Conservation (phyloP, 2,329 filamentous ascomycete genomes). For the Aspergillus sojae region DNA sequence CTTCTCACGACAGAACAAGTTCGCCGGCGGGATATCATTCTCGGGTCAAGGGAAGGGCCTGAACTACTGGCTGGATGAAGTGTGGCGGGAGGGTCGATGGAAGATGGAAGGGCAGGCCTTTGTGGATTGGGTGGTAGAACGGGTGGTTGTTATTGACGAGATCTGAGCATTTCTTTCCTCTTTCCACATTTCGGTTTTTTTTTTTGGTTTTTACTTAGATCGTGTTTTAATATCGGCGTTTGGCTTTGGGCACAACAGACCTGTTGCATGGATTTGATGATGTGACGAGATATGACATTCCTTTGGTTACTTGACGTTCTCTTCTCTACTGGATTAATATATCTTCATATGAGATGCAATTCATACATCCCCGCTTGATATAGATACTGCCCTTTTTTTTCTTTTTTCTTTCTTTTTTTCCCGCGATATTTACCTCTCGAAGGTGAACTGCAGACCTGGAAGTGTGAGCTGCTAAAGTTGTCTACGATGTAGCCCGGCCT, state of each 20-base stretch:
- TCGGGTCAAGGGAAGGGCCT: conserved; percentile 26
- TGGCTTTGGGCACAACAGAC: not conserved
- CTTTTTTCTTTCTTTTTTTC: no score
- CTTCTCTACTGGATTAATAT: not conserved
- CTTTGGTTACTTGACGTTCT: not conserved
- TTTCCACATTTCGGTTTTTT: not conserved
- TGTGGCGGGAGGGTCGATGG: conserved; percentile 46
- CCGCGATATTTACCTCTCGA: no score
- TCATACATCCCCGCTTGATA: no score
- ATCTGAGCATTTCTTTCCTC: conserved; percentile 19
- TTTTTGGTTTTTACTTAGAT: not conserved
- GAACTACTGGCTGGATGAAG: conserved; percentile 40
- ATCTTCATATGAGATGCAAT: not conserved
- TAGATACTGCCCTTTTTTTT: no score
- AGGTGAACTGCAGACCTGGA: no score
- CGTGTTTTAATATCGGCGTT: conserved; percentile 8
- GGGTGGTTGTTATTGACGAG: conserved; percentile 41
- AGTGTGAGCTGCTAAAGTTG: no score
- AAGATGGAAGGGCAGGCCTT: conserved; percentile 44
- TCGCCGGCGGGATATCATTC: conserved; percentile 5
- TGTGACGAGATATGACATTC: conserved; percentile 13
- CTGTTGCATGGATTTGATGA: conserved; percentile 3
- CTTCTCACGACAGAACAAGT: conserved; percentile 19
- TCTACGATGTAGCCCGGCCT: no score
- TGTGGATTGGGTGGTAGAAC: conserved; percentile 45